Percentiles rank a stretch among this genome's conserved stretches.
Evolutionary conservation across 192 early-diverging fungal genomes (phyloP).

Genomic region (Dissophora ornata): DNA sequence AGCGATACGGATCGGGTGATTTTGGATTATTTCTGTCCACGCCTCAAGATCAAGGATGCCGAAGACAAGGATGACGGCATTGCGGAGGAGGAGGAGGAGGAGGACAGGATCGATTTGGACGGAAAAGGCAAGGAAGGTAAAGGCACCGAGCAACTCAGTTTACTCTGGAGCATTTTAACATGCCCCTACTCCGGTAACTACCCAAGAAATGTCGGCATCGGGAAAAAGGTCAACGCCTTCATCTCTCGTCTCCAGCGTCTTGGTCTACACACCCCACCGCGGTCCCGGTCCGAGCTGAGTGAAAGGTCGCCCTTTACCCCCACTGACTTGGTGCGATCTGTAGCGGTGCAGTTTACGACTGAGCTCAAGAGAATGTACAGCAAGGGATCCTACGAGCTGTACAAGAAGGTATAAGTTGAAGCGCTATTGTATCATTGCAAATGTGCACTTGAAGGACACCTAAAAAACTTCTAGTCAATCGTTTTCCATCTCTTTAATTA

Average conservation of each 20-base stretch:
- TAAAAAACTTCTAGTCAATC: no score
- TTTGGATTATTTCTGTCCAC: slow-evolving; percentile 15
- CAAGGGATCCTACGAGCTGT: slow-evolving; percentile 8
- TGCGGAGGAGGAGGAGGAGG: not conserved
- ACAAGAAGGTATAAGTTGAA: slow-evolving; percentile 13
- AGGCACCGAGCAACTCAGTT: not conserved
- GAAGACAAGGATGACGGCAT: slow-evolving; percentile 1
- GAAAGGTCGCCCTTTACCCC: not conserved
- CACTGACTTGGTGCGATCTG: slow-evolving; percentile 8
- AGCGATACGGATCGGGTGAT: not conserved
- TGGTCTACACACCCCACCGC: slow-evolving; percentile 12
- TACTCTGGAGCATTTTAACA: not conserved
- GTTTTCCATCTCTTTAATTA: not conserved
- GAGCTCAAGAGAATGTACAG: slow-evolving; percentile 19
- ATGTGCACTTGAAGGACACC: not conserved
- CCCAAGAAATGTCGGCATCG: no score
- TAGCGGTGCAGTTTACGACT: slow-evolving; percentile 1
- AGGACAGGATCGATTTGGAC: not conserved
- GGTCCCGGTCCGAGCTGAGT: not conserved
- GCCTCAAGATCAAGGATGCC: slow-evolving; percentile 14
- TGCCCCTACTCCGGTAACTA: slow-evolving; percentile 16
- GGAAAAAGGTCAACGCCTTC: slow-evolving; percentile 4
- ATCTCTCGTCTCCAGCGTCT: slow-evolving; percentile 1
- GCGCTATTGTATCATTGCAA: not conserved
- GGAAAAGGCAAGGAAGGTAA: not conserved